Evolutionary conservation across 2,329 filamentous ascomycete genomes (phyloP).

Genomic region (Corinectria fuckeliana): DNA sequence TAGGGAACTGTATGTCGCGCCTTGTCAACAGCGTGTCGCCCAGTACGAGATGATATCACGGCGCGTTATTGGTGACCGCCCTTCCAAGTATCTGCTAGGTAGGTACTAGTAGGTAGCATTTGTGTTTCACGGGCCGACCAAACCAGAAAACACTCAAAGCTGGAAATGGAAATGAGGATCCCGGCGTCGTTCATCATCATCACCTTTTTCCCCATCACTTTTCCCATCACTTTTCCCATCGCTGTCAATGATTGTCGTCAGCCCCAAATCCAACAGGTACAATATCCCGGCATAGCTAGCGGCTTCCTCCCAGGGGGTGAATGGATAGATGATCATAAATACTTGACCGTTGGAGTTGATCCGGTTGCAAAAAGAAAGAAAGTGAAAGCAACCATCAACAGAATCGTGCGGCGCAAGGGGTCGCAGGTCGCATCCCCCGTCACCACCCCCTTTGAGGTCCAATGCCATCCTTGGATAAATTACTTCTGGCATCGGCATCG

Average conservation of each 20-base stretch:
- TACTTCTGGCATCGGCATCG: not conserved
- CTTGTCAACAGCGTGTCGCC: slow-evolving; percentile 11
- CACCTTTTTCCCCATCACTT: too few species aligned
- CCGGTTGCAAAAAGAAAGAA: slow-evolving; percentile 7
- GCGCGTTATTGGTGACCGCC: not conserved
- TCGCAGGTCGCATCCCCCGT: slow-evolving; percentile 3
- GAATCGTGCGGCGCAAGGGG: slow-evolving; percentile 12
- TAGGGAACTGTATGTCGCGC: not conserved
- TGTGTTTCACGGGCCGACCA: not conserved
- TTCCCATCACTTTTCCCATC: too few species aligned
- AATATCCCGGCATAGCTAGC: not conserved
- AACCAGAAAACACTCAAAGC: not conserved
- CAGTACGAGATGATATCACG: too few species aligned
- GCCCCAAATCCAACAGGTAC: not conserved
- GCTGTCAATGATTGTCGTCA: not conserved
- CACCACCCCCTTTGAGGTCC: not conserved
- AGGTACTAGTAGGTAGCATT: not conserved
- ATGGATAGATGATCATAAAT: not conserved
- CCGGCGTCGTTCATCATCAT: slow-evolving; percentile 1
- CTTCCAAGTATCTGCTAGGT: not conserved
- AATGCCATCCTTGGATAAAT: not conserved
- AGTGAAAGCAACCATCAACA: slow-evolving; percentile 10
- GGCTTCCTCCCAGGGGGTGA: not conserved
- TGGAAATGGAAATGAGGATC: slow-evolving; percentile 7
- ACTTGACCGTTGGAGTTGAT: slow-evolving; percentile 1